Conservation (phyloP, 495 filamentous ascomycete species). For the Hypoxylon intermedium region DNA sequence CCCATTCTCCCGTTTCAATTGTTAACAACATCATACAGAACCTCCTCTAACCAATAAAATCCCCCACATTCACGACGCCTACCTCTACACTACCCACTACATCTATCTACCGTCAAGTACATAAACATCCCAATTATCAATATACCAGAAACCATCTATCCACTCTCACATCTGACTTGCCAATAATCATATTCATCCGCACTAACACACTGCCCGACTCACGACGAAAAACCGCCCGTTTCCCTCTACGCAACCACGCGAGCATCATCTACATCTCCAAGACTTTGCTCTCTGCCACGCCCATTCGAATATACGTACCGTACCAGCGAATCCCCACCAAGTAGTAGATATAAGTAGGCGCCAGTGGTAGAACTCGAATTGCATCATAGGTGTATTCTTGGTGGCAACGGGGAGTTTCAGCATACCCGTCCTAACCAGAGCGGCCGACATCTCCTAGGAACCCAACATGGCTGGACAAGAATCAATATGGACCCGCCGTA, state of each 20-base stretch:
- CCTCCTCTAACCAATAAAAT: constrained; percentile 1
- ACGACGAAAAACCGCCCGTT: neutral
- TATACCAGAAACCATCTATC: neutral
- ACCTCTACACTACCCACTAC: neutral
- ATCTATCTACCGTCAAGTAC: too few relatives aligned
- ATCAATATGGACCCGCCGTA: constrained; percentile 85
- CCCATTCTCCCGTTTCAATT: constrained; percentile 19
- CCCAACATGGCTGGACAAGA: constrained; percentile 50
- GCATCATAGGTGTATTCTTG: constrained; percentile 8
- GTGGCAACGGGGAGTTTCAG: constrained; percentile 31
- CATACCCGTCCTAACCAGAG: constrained; percentile 33
- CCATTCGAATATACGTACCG: constrained; percentile 7
- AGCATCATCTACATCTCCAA: neutral
- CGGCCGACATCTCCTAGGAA: constrained; percentile 21
- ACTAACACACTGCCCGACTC: neutral
- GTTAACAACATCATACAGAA: too few relatives aligned
- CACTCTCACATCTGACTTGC: neutral
- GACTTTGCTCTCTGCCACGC: neutral
- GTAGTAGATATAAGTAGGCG: constrained; percentile 6
- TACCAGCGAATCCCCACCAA: neutral
- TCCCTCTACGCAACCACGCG: neutral
- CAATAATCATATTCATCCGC: constrained; percentile 8
- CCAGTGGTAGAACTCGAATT: constrained; percentile 18
- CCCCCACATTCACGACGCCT: constrained; percentile 7
- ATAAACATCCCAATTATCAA: neutral